Percentiles rank a stretch among this genome's conserved stretches.
Evolutionary conservation across 192 early-diverging fungal genomes (phyloP).

Genomic region (Entomortierella lignicola): DNA sequence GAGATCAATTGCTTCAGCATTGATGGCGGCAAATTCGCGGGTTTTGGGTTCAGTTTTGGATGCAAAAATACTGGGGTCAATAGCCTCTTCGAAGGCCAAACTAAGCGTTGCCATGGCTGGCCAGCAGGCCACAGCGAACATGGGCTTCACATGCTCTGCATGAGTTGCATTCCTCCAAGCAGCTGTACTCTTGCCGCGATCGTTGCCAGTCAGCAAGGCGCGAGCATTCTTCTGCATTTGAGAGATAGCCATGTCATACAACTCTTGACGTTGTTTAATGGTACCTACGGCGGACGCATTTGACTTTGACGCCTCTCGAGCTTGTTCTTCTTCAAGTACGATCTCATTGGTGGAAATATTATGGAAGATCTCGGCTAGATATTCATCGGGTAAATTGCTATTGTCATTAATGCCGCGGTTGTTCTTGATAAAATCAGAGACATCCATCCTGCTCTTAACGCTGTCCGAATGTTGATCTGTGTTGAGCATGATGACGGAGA

Average conservation of each 20-base stretch:
- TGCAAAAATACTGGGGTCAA: slow-evolving; percentile 65
- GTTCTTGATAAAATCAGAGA: slow-evolving; percentile 88
- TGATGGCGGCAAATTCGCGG: slow-evolving; percentile 54
- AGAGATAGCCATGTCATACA: slow-evolving; percentile 71
- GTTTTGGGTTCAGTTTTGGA: slow-evolving; percentile 45
- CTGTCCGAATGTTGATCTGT: slow-evolving; percentile 92
- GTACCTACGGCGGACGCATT: slow-evolving; percentile 36
- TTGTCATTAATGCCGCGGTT: slow-evolving; percentile 97
- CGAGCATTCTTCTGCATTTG: slow-evolving; percentile 79
- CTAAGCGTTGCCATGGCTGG: slow-evolving; percentile 84
- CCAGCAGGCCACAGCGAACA: slow-evolving; percentile 94
- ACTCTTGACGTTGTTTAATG: slow-evolving; percentile 63
- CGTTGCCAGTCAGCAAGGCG: slow-evolving; percentile 69
- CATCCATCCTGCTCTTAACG: slow-evolving; percentile 89
- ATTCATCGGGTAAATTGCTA: slow-evolving; percentile 79
- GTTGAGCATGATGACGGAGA: slow-evolving; percentile 93
- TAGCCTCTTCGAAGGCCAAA: slow-evolving; percentile 84
- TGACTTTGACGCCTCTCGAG: slow-evolving; percentile 51
- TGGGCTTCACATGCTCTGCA: slow-evolving; percentile 88
- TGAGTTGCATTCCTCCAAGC: slow-evolving; percentile 75
- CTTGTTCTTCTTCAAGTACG: slow-evolving; percentile 91
- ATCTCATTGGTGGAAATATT: slow-evolving; percentile 89
- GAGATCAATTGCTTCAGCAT: slow-evolving; percentile 72
- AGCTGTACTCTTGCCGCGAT: slow-evolving; percentile 57
- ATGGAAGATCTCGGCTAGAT: slow-evolving; percentile 82